phyloP scores from a whole-genome alignment of 768 basidiomycete species.

The Auriscalpium vulgare region DNA sequence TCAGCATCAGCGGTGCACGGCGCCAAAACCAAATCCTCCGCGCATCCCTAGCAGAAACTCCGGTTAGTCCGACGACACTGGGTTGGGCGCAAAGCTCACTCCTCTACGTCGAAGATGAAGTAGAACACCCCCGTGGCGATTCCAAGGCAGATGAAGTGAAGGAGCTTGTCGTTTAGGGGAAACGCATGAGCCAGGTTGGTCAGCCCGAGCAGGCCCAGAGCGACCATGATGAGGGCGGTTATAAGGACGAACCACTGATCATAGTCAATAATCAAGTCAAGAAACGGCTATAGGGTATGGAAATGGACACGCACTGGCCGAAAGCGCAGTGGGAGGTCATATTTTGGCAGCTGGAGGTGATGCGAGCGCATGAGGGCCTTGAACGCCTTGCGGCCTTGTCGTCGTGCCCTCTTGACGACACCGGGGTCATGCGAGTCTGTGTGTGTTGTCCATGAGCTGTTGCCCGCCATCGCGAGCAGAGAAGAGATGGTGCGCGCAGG shows the following conservation, averaged over 20 bases:
- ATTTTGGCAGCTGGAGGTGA: slow-evolving; percentile 51
- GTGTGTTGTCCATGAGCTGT: background rate
- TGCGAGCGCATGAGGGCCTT: slow-evolving; percentile 71
- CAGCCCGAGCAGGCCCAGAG: slow-evolving; percentile 70
- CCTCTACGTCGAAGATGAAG: slow-evolving; percentile 83
- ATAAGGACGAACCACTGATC: slow-evolving; percentile 75
- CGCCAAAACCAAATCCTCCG: slow-evolving; percentile 87
- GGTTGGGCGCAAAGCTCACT: slow-evolving; percentile 40
- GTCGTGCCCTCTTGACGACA: slow-evolving; percentile 22
- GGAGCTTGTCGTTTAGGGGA: slow-evolving; percentile 71
- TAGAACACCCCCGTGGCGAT: slow-evolving; percentile 77
- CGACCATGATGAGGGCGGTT: slow-evolving; percentile 57
- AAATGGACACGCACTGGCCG: slow-evolving; percentile 45
- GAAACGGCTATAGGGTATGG: background rate
- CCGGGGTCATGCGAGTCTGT: background rate
- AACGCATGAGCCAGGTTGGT: slow-evolving; percentile 58
- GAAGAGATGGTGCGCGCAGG: no score
- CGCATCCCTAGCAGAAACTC: slow-evolving; percentile 37
- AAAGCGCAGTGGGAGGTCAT: slow-evolving; percentile 62
- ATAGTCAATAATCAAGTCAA: background rate
- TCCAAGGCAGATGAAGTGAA: slow-evolving; percentile 72
- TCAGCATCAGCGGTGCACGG: slow-evolving; percentile 59
- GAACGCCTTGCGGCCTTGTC: slow-evolving; percentile 33
- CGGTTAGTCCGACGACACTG: background rate
- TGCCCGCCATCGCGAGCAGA: background rate